Percentiles rank a stretch among this genome's conserved stretches.
Evolutionary conservation across 2,329 filamentous ascomycete species (phyloP).

Genomic region (Drechslera avenae): DNA sequence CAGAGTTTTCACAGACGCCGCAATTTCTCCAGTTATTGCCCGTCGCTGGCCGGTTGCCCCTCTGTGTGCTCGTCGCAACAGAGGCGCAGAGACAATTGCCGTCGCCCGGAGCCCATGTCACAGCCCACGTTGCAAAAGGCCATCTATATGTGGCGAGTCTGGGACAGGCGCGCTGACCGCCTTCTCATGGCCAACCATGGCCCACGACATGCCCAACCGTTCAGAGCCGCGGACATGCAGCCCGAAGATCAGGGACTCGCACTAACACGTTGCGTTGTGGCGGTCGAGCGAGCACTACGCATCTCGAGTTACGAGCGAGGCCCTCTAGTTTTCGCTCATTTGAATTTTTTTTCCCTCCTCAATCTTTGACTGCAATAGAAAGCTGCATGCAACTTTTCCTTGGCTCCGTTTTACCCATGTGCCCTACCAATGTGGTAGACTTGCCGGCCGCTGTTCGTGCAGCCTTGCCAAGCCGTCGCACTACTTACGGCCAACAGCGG

Average conservation of each 20-base stretch:
- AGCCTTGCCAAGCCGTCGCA: slow-evolving; percentile 22
- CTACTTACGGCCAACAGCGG: slow-evolving; percentile 39
- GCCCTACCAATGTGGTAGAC: slow-evolving; percentile 12
- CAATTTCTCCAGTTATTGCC: slow-evolving; percentile 12
- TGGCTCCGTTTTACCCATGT: slow-evolving; percentile 1
- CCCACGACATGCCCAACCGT: slow-evolving; percentile 17
- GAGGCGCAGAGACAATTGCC: slow-evolving; percentile 6
- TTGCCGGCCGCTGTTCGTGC: slow-evolving; percentile 20
- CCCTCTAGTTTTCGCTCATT: not conserved
- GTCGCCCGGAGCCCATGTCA: slow-evolving; percentile 9
- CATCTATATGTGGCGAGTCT: slow-evolving; percentile 32
- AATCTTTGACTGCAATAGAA: not conserved
- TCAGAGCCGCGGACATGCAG: slow-evolving; percentile 20
- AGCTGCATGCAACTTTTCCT: not conserved
- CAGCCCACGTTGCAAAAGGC: slow-evolving; percentile 26
- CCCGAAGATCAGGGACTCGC: slow-evolving; percentile 20
- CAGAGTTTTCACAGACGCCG: slow-evolving; percentile 23
- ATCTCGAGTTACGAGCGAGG: not conserved
- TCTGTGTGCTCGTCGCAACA: not conserved
- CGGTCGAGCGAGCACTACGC: not conserved
- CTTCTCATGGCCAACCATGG: slow-evolving; percentile 21
- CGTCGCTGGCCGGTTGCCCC: not conserved
- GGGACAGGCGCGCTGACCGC: slow-evolving; percentile 32
- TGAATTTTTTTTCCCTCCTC: not conserved
- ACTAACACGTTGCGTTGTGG: slow-evolving; percentile 2